Evolutionary conservation across 495 filamentous ascomycete species (phyloP).

Genomic region (Physcia stellaris): DNA sequence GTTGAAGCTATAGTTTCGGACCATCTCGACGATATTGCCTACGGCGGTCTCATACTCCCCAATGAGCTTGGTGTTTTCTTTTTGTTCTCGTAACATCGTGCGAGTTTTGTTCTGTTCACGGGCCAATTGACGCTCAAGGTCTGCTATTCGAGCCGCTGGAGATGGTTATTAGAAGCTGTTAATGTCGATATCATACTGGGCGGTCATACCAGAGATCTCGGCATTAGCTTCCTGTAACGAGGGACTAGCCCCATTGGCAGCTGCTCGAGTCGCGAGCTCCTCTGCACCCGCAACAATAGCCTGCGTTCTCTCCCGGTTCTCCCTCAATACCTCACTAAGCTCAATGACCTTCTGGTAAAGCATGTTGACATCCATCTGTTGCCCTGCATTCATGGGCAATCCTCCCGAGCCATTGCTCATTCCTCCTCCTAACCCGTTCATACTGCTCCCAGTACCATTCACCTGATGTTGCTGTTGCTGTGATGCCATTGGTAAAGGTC

Average conservation of each 20-base stretch:
- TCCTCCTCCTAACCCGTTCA: slow-evolving; percentile 18
- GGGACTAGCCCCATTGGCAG: slow-evolving; percentile 29
- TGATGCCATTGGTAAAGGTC: slow-evolving; percentile 12
- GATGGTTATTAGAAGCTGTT: neutral
- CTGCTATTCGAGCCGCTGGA: slow-evolving; percentile 33
- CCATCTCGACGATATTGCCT: slow-evolving; percentile 43
- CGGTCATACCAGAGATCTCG: slow-evolving; percentile 29
- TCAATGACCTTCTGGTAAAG: slow-evolving; percentile 75
- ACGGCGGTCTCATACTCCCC: slow-evolving; percentile 43
- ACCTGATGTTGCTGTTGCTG: slow-evolving; percentile 27
- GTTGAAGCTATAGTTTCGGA: slow-evolving; percentile 47
- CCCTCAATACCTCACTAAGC: slow-evolving; percentile 58
- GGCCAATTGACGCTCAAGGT: slow-evolving; percentile 38
- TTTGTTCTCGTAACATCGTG: slow-evolving; percentile 33
- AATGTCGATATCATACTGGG: neutral
- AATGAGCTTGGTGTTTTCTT: slow-evolving; percentile 39
- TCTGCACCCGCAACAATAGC: slow-evolving; percentile 57
- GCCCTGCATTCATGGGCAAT: slow-evolving; percentile 60
- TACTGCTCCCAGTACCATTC: too few species aligned
- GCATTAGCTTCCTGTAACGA: slow-evolving; percentile 34
- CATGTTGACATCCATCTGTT: slow-evolving; percentile 78
- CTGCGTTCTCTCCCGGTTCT: slow-evolving; percentile 64
- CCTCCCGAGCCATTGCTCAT: slow-evolving; percentile 44
- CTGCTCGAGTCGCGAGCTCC: slow-evolving; percentile 39
- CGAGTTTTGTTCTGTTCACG: slow-evolving; percentile 33